A percentile compares a stretch with the other conserved stretches of the same genome.
phyloP scores from a whole-genome alignment of 352 stramenopile species.

The Globisporangium megalacanthum region DNA sequence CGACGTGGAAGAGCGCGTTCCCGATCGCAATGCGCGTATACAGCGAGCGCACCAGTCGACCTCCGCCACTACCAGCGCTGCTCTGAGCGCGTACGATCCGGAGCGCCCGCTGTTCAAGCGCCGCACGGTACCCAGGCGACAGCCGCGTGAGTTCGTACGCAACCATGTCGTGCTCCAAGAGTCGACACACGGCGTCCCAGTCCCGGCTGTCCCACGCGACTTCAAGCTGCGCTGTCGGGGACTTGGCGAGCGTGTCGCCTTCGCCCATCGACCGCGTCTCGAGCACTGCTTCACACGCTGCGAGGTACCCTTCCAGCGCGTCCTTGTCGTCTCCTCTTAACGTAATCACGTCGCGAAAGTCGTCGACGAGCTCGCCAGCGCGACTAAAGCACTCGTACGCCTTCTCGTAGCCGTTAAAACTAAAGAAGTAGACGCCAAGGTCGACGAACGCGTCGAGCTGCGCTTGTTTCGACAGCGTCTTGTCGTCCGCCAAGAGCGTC shows the following conservation, averaged over 20 bases:
- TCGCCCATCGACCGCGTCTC: constrained; percentile 36
- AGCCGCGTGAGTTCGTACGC: constrained; percentile 28
- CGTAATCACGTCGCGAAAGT: constrained; percentile 19
- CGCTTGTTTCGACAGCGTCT: constrained; percentile 30
- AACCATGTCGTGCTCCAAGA: constrained; percentile 41
- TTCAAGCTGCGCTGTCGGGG: constrained; percentile 32
- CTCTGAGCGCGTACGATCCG: constrained; percentile 30
- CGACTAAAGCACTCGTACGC: constrained; percentile 71
- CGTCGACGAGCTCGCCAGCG: constrained; percentile 47
- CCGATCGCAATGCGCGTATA: constrained; percentile 48
- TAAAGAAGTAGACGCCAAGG: constrained; percentile 72
- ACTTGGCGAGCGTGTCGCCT: constrained; percentile 25
- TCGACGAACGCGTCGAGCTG: constrained; percentile 67
- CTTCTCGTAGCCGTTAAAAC: constrained; percentile 67
- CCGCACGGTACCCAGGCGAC: constrained; percentile 26
- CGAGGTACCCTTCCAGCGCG: constrained; percentile 62
- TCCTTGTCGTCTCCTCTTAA: constrained; percentile 24
- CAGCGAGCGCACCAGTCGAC: constrained; percentile 33
- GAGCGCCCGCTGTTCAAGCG: constrained; percentile 47
- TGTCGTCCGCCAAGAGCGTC: constrained; percentile 27
- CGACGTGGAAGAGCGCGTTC: constrained; percentile 31
- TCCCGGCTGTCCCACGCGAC: constrained; percentile 41
- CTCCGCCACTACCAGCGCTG: constrained; percentile 11
- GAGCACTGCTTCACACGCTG: constrained; percentile 61
- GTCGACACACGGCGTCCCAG: constrained; percentile 42